Evolutionary conservation across 23 red algal genomes (phyloP), one percentile per base, ranked within the genome.

Genomic region (Chondrus crispus): DNA sequence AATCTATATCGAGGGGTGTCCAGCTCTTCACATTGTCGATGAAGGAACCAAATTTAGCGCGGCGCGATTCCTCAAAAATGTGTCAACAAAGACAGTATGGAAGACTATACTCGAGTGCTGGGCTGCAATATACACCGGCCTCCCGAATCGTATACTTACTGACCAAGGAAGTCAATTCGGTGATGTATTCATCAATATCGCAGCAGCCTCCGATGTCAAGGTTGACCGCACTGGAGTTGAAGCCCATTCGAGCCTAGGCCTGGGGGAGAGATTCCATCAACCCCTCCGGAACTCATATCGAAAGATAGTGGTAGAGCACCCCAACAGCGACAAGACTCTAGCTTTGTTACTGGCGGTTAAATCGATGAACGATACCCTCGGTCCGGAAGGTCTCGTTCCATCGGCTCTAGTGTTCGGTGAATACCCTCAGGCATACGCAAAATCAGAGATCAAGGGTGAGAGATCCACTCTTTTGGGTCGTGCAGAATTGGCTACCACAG

Each of bases 261-360:
- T 44, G 43, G 71, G 71, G 6, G 26, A 77, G 44, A 42, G 71
- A 77, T 83, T 60, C 78, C 78, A 83, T 22, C 46, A 83, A 60
- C 78, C 78, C n/a, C 50, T 83, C 51, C 78, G 78, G 29, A 53
- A 37, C 32, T 26, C 26, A 26, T 83, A 58, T 52, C 1, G 78
- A 10, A 83, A 83, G 46, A 19, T 83, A 37, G 14, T 35, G 19
- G n/a, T 30, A 38, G 51, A 60, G 24, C 20, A 83, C 26, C 78
- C 78, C 24, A 63, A 83, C 40, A 14, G 29, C 43, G 8, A 24
- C 1, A 63, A 53, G 13, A 0, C 55, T 30, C 45, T 83, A 33
- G 41, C 12, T 45, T 47, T 83, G 28, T 41, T 38, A 24, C 52
- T 83, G 40, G 52, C 78, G n/a, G 78, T 83, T 10, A 83, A 83